A percentile compares a stretch with the other conserved stretches of the same genome.
These are phyloP conservation scores for Trametes pubescens DNA, from an alignment of 1,284 basidiomycete species.

Conservation along the genomic window DNA sequence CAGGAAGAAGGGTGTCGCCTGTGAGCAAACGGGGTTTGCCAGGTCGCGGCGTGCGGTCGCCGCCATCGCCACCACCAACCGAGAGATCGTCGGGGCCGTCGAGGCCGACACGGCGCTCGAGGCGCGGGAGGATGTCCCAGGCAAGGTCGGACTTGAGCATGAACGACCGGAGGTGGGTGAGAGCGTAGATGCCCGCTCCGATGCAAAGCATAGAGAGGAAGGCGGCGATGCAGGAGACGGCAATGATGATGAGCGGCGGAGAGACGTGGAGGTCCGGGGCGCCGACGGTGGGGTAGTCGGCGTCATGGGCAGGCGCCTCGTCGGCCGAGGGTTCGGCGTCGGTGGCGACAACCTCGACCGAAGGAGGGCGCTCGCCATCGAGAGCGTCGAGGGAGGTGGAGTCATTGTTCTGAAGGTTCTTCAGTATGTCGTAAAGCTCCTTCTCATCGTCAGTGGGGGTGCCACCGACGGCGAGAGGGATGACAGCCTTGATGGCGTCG, in stretches of 20 bases:
- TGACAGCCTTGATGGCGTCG: slow-evolving; percentile 45
- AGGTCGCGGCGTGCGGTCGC: slow-evolving; percentile 8
- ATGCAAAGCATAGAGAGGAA: slow-evolving; percentile 48
- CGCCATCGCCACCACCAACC: slow-evolving; percentile 4
- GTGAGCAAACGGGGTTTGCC: slow-evolving; percentile 31
- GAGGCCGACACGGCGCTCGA: slow-evolving; percentile 40
- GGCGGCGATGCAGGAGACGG: slow-evolving; percentile 48
- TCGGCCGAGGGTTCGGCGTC: slow-evolving; percentile 16
- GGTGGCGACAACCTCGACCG: slow-evolving; percentile 13
- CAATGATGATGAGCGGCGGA: slow-evolving; percentile 43
- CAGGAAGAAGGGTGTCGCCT: slow-evolving; percentile 23
- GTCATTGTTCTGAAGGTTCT: slow-evolving; percentile 28
- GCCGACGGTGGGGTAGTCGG: slow-evolving; percentile 18
- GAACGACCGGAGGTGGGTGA: slow-evolving; percentile 42
- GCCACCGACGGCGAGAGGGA: slow-evolving; percentile 41
- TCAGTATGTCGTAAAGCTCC: slow-evolving; percentile 44
- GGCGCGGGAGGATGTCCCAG: slow-evolving; percentile 46
- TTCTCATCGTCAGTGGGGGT: slow-evolving; percentile 45
- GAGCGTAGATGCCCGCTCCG: slow-evolving; percentile 45
- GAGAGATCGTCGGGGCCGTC: slow-evolving; percentile 24
- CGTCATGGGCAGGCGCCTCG: slow-evolving; percentile 6
- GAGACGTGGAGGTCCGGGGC: slow-evolving; percentile 26
- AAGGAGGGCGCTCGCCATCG: slow-evolving; percentile 37
- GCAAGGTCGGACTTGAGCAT: slow-evolving; percentile 43
- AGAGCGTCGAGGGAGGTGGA: slow-evolving; percentile 40